These are phyloP conservation scores for Aspergillus aculeatus DNA, from an alignment of 2,329 filamentous ascomycete genomes.

Conservation along the genomic window DNA sequence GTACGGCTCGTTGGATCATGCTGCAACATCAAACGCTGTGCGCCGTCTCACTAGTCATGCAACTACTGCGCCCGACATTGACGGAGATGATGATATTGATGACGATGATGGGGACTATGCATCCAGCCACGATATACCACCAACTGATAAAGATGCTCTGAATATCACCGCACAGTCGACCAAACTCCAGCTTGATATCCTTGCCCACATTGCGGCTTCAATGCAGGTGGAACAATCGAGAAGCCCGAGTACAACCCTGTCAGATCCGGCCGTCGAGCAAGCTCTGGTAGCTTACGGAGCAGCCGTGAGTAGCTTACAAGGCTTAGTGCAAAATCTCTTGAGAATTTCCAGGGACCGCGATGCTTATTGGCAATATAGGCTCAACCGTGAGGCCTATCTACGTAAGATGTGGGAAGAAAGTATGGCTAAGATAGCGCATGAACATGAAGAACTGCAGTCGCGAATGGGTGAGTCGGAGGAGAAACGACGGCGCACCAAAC, in stretches of 20 bases:
- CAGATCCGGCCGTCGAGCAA: slow-evolving; percentile 71
- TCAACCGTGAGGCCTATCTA: slow-evolving; percentile 88
- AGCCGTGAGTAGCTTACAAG: slow-evolving; percentile 82
- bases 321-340: slow-evolving; percentile 78
- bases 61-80: slow-evolving; percentile 57
- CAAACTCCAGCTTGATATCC: slow-evolving; percentile 85
- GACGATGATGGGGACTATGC: slow-evolving; percentile 76
- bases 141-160: slow-evolving; percentile 85
- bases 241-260: slow-evolving; percentile 70
- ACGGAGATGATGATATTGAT: slow-evolving; percentile 66
- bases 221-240: slow-evolving; percentile 68
- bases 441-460: slow-evolving; percentile 88
- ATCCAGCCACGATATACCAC: slow-evolving; percentile 71
- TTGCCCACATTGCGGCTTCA: slow-evolving; percentile 81
- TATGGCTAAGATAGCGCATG: slow-evolving; percentile 92
- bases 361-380: slow-evolving; percentile 91
- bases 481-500: slow-evolving; percentile 86
- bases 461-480: slow-evolving; percentile 85
- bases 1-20: slow-evolving; percentile 58
- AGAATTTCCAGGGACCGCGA: slow-evolving; percentile 93
- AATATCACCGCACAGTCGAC: slow-evolving; percentile 96
- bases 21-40: slow-evolving; percentile 51
- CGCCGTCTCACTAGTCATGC: slow-evolving; percentile 50
- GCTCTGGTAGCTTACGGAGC: slow-evolving; percentile 84
- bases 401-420: slow-evolving; percentile 98